A percentile compares a stretch with the other conserved stretches of the same genome.
phyloP scores from a whole-genome alignment of 2,329 filamentous ascomycete species.

The Fusarium subtropicale region DNA sequence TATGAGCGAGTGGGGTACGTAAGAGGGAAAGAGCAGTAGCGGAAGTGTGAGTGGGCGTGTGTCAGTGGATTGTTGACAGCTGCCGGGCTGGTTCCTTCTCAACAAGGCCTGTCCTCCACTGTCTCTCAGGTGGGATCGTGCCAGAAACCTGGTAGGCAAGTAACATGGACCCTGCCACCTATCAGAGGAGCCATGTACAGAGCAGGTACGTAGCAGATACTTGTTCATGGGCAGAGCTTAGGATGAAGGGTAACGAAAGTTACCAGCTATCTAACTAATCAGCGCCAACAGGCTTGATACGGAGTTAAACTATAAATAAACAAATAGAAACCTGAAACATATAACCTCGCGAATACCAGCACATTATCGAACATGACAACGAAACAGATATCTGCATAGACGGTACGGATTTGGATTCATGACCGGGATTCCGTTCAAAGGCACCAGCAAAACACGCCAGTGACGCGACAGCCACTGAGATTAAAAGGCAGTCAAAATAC shows the following conservation, averaged over 20 bases:
- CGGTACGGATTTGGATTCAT: conserved; percentile 5
- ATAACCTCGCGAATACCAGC: not conserved
- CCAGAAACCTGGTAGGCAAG: conserved; percentile 41
- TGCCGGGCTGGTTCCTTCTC: conserved; percentile 43
- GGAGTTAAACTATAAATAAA: not conserved
- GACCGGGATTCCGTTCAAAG: not conserved
- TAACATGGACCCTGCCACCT: conserved; percentile 30
- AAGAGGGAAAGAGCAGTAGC: conserved; percentile 35
- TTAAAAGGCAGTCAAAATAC: conserved; percentile 34
- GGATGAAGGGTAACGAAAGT: not conserved
- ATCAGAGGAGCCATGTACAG: not conserved
- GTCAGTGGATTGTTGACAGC: conserved; percentile 45
- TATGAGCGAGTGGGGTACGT: conserved; percentile 36
- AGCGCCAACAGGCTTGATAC: not conserved
- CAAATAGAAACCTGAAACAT: not conserved
- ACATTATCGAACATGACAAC: not conserved
- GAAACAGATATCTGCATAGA: not conserved
- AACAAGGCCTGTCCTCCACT: conserved; percentile 40
- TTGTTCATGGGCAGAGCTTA: not conserved
- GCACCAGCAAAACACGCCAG: conserved; percentile 17
- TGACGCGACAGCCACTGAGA: conserved; percentile 24
- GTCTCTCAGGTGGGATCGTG: conserved; percentile 44
- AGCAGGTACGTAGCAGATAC: not conserved
- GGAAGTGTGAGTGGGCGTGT: conserved; percentile 42
- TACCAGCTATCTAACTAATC: not conserved